Evolutionary conservation across 805 yeast species (phyloP).

Genomic region (Myxozyma kluyveri): DNA sequence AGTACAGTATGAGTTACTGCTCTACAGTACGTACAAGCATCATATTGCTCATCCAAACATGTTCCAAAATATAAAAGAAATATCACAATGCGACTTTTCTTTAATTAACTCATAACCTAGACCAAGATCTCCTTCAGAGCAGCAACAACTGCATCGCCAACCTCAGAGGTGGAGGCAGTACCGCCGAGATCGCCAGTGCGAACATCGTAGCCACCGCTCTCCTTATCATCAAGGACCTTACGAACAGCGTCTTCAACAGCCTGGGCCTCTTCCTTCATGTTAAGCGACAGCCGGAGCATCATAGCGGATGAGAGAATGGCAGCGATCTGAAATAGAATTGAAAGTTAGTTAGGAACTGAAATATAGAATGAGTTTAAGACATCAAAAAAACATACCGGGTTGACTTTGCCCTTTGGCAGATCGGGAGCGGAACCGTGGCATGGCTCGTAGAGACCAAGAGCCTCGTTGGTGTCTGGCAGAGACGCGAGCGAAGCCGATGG

Average conservation of each 20-base stretch:
- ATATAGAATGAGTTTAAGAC: not conserved
- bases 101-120: no score
- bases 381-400: constrained; percentile 50
- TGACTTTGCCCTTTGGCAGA: constrained; percentile 78
- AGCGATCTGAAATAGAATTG: constrained; percentile 52
- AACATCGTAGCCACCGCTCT: constrained; percentile 41
- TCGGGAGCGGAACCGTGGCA: constrained; percentile 99
- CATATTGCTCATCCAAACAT: no score
- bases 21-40: no score
- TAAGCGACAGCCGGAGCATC: constrained; percentile 92
- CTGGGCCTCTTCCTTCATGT: constrained; percentile 77
- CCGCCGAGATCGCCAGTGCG: constrained; percentile 94
- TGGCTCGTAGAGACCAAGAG: constrained; percentile 96
- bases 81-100: no score
- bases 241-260: constrained; percentile 87
- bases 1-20: no score
- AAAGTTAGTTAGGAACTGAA: not conserved
- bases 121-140: constrained; percentile 22
- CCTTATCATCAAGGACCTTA: constrained; percentile 71
- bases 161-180: constrained; percentile 75
- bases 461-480: constrained; percentile 90
- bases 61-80: no score
- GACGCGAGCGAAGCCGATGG: constrained; percentile 97
- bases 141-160: constrained; percentile 86
- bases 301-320: constrained; percentile 93